Evolutionary conservation across 2,329 filamentous ascomycete genomes (phyloP).

Genomic region (Podosphaera aphanis): DNA sequence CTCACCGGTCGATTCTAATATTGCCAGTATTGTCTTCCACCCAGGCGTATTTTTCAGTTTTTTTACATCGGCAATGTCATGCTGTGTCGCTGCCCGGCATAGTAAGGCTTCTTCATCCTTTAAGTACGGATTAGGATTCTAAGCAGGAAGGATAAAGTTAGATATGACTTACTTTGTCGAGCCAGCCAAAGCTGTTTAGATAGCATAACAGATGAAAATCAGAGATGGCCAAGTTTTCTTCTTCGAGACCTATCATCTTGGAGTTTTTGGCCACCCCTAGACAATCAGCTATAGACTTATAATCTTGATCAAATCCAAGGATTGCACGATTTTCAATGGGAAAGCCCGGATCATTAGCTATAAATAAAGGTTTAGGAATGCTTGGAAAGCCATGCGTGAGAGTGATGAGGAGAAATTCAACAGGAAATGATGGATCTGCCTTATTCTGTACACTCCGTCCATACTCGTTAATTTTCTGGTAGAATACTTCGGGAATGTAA

Average conservation of each 20-base stretch:
- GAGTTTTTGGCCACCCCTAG: constrained; percentile 38
- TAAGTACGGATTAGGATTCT: not conserved
- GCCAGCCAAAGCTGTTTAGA: constrained; percentile 53
- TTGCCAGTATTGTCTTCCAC: constrained; percentile 83
- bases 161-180: constrained; percentile 50
- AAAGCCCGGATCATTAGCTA: constrained; percentile 38
- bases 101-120: constrained; percentile 79
- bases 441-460: constrained; percentile 92
- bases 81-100: constrained; percentile 60
- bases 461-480: constrained; percentile 86
- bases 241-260: constrained; percentile 31
- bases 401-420: constrained; percentile 88
- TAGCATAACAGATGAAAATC: constrained; percentile 92
- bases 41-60: constrained; percentile 69
- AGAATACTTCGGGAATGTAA: constrained; percentile 96
- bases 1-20: constrained; percentile 95
- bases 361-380: constrained; percentile 54
- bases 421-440: constrained; percentile 84
- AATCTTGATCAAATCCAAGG: constrained; percentile 68
- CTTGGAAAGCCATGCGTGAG: constrained; percentile 91
- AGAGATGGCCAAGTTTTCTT: constrained; percentile 47
- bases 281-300: constrained; percentile 36
- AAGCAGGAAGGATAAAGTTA: not conserved
- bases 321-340: constrained; percentile 79
- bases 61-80: constrained; percentile 59